Conservation (phyloP, 2,329 filamentous ascomycete genomes). For the Ceratocystis ficicola region DNA sequence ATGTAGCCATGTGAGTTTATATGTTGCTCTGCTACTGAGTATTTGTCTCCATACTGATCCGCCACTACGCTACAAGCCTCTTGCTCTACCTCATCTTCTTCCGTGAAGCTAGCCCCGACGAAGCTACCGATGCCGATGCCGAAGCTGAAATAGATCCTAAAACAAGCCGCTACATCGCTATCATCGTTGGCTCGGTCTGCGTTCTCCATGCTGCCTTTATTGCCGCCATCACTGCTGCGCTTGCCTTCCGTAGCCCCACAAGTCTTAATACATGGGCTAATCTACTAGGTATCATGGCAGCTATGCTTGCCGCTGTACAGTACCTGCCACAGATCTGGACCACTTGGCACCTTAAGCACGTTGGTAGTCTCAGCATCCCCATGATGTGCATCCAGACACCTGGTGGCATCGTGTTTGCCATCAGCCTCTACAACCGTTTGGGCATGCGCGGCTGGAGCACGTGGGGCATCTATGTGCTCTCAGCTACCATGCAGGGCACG, state of each 20-base stretch:
- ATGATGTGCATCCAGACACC: slow-evolving; percentile 99
- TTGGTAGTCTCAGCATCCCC: slow-evolving; percentile 82
- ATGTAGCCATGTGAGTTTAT: slow-evolving; percentile 67
- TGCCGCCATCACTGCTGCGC: slow-evolving; percentile 55
- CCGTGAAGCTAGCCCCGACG: slow-evolving; percentile 44
- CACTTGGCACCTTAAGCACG: slow-evolving; percentile 71
- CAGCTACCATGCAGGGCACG: slow-evolving; percentile 70
- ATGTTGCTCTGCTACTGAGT: neutral
- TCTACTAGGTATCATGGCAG: slow-evolving; percentile 66
- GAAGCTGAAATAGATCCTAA: slow-evolving; percentile 38
- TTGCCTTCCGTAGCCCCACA: slow-evolving; percentile 50
- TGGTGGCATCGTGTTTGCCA: slow-evolving; percentile 79
- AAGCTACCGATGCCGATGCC: slow-evolving; percentile 34
- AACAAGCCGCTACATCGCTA: slow-evolving; percentile 64
- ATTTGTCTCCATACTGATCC: neutral
- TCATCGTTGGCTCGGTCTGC: slow-evolving; percentile 60
- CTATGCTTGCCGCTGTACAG: slow-evolving; percentile 69
- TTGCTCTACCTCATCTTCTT: slow-evolving; percentile 93
- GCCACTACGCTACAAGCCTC: slow-evolving; percentile 44
- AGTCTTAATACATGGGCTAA: slow-evolving; percentile 72
- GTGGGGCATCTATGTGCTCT: slow-evolving; percentile 84
- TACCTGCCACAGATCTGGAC: slow-evolving; percentile 94
- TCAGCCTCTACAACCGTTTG: slow-evolving; percentile 66
- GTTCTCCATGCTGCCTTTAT: slow-evolving; percentile 63
- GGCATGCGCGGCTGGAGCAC: slow-evolving; percentile 84